Conservation (phyloP, 2,329 filamentous ascomycete species). For the Stagonosporopsis rhizophila region DNA sequence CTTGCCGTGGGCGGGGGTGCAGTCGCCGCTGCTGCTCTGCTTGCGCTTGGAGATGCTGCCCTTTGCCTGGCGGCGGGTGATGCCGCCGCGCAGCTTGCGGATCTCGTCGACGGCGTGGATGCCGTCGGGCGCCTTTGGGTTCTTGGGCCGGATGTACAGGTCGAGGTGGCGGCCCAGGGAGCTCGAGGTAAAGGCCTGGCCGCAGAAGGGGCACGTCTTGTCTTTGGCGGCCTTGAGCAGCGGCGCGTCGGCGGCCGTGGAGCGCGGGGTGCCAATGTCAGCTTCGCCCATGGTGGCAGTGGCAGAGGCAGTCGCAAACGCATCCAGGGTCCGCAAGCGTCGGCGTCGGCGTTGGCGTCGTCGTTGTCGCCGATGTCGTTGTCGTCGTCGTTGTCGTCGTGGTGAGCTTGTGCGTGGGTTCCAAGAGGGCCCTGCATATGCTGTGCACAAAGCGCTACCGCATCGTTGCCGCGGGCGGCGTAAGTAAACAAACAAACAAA, state of each 20-base stretch:
- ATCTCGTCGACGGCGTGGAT: slow-evolving; percentile 92
- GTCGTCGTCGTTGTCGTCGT: slow-evolving; percentile 4
- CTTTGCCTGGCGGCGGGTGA: slow-evolving; percentile 84
- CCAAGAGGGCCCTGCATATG: slow-evolving; percentile 18
- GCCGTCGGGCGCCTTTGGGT: slow-evolving; percentile 85
- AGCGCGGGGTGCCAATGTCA: slow-evolving; percentile 32
- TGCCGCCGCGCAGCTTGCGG: slow-evolving; percentile 78
- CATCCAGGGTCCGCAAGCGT: slow-evolving; percentile 1
- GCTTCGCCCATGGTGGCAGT: slow-evolving; percentile 43
- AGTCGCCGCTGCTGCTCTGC: slow-evolving; percentile 28
- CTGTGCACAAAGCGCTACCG: slow-evolving; percentile 25
- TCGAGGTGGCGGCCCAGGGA: slow-evolving; percentile 87
- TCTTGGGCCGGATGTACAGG: slow-evolving; percentile 91
- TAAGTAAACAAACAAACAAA: slow-evolving; percentile 18
- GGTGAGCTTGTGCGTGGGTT: slow-evolving; percentile 23
- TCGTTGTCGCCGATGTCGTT: slow-evolving; percentile 14
- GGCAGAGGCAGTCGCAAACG: background rate
- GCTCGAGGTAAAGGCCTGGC: slow-evolving; percentile 89
- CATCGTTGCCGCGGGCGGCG: slow-evolving; percentile 34
- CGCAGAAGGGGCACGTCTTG: slow-evolving; percentile 86
- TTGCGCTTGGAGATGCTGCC: slow-evolving; percentile 67
- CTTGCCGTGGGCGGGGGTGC: slow-evolving; percentile 19
- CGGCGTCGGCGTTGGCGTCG: background rate
- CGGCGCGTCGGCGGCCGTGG: slow-evolving; percentile 20
- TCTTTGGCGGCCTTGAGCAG: slow-evolving; percentile 72